phyloP scores from a whole-genome alignment of 1,284 basidiomycete species.

The Porodaedalea pini region DNA sequence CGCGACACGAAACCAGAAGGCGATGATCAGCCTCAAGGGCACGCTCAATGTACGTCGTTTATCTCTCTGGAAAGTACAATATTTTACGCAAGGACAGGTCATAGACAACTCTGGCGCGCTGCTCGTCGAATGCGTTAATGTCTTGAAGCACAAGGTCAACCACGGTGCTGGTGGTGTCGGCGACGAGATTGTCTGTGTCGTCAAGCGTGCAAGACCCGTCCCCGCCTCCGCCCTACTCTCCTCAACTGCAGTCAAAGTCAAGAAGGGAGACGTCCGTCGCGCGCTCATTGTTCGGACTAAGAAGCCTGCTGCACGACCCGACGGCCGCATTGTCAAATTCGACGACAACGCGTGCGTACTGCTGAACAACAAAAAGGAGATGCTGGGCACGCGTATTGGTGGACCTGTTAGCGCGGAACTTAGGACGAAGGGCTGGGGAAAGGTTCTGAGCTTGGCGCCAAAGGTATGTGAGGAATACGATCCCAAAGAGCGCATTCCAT shows the following conservation, averaged over 20 bases:
- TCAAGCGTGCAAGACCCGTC: constrained; percentile 89
- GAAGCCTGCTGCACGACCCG: constrained; percentile 79
- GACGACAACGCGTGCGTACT: constrained; percentile 98
- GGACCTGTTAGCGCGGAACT: constrained; percentile 92
- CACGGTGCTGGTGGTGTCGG: constrained; percentile 80
- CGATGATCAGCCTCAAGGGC: constrained; percentile 91
- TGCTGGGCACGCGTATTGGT: constrained; percentile 92
- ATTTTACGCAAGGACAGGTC: constrained; percentile 47
- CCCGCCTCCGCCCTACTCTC: constrained; percentile 57
- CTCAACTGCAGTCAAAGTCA: constrained; percentile 76
- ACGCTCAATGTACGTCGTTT: constrained; percentile 68
- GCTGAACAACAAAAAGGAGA: constrained; percentile 95
- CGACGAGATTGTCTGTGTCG: constrained; percentile 96
- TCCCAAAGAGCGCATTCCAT: no score
- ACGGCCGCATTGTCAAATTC: constrained; percentile 85
- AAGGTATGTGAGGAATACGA: constrained; percentile 52
- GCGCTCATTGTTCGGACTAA: constrained; percentile 93
- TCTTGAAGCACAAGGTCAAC: constrained; percentile 94
- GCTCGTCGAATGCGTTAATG: constrained; percentile 94
- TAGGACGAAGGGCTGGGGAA: constrained; percentile 90
- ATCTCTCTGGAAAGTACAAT: background rate
- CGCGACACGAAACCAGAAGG: background rate
- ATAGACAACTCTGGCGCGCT: constrained; percentile 99
- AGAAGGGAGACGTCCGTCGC: constrained; percentile 89
- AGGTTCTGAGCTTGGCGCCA: constrained; percentile 89